Conservation (phyloP, 2,329 filamentous ascomycete genomes). For the Lachnum nothofagi region DNA sequence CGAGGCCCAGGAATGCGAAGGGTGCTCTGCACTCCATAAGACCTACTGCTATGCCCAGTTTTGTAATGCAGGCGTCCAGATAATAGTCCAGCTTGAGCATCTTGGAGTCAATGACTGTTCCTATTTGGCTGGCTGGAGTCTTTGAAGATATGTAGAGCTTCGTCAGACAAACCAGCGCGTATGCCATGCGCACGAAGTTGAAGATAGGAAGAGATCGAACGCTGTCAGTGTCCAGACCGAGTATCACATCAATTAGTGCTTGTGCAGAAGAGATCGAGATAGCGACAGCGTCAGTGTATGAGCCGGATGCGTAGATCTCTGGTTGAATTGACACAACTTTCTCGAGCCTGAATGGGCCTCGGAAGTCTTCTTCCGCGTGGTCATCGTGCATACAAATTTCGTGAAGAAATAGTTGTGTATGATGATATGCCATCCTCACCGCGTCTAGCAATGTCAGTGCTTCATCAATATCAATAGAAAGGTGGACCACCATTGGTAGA, state of each 20-base stretch:
- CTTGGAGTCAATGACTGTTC: slow-evolving; percentile 58
- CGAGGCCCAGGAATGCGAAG: slow-evolving; percentile 62
- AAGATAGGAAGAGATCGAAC: slow-evolving; percentile 45
- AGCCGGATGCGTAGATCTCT: slow-evolving; percentile 31
- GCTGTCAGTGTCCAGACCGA: slow-evolving; percentile 38
- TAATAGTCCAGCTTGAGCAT: slow-evolving; percentile 59
- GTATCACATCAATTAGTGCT: slow-evolving; percentile 43
- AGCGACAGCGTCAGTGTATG: slow-evolving; percentile 46
- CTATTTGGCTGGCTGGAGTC: slow-evolving; percentile 57
- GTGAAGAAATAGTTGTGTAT: slow-evolving; percentile 50
- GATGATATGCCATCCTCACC: slow-evolving; percentile 39
- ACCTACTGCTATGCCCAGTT: slow-evolving; percentile 58
- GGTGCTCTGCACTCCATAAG: slow-evolving; percentile 59
- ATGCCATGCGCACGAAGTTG: slow-evolving; percentile 46
- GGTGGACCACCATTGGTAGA: slow-evolving; percentile 14
- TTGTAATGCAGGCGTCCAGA: slow-evolving; percentile 61
- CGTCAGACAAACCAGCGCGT: slow-evolving; percentile 49
- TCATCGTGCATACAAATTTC: slow-evolving; percentile 53
- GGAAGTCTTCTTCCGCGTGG: slow-evolving; percentile 46
- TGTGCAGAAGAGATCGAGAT: slow-evolving; percentile 47
- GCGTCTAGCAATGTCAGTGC: slow-evolving; percentile 12
- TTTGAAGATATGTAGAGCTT: slow-evolving; percentile 55
- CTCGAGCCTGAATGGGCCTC: slow-evolving; percentile 22
- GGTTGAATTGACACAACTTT: slow-evolving; percentile 22
- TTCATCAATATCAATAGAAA: neutral